These are phyloP conservation scores for Biscogniauxia marginata DNA, from an alignment of 2,329 filamentous ascomycete genomes.

Conservation along the genomic window DNA sequence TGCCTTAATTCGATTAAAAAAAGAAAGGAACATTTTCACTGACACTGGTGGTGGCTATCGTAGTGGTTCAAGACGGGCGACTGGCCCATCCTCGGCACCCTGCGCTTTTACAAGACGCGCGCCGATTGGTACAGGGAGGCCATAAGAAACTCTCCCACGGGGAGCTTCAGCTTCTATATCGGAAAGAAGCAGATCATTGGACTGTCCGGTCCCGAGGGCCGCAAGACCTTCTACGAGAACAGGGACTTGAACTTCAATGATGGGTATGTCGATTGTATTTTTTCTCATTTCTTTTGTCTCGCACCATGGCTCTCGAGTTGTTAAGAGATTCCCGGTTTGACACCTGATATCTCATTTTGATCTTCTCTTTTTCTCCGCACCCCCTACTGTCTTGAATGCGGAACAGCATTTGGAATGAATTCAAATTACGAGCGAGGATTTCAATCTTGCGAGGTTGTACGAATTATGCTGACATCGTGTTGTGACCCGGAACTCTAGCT, in stretches of 20 bases:
- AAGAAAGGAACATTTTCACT: too few relatives aligned
- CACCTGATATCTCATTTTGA: too few relatives aligned
- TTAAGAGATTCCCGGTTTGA: too few relatives aligned
- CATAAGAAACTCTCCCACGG: constrained; percentile 33
- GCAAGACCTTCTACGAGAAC: constrained; percentile 47
- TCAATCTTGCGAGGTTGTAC: too few relatives aligned
- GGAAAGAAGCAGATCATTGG: constrained; percentile 46
- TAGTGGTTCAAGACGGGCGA: constrained; percentile 24
- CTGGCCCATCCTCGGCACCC: constrained; percentile 40
- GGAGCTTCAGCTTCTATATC: constrained; percentile 50
- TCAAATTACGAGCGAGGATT: too few relatives aligned
- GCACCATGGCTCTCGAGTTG: too few relatives aligned
- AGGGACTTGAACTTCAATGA: constrained; percentile 42
- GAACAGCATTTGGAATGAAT: too few relatives aligned
- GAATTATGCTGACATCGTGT: too few relatives aligned
- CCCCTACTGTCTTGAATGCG: too few relatives aligned
- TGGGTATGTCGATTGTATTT: constrained; percentile 34
- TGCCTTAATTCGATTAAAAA: too few relatives aligned
- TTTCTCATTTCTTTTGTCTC: not conserved
- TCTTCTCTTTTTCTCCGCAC: too few relatives aligned
- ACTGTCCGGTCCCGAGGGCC: constrained; percentile 40
- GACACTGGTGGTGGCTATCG: not conserved
- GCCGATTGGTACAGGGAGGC: constrained; percentile 41
- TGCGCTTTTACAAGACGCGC: constrained; percentile 43
- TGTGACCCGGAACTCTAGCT: too few relatives aligned